phyloP scores from a whole-genome alignment of 2,329 filamentous ascomycete genomes.

The Cadophora gregata region DNA sequence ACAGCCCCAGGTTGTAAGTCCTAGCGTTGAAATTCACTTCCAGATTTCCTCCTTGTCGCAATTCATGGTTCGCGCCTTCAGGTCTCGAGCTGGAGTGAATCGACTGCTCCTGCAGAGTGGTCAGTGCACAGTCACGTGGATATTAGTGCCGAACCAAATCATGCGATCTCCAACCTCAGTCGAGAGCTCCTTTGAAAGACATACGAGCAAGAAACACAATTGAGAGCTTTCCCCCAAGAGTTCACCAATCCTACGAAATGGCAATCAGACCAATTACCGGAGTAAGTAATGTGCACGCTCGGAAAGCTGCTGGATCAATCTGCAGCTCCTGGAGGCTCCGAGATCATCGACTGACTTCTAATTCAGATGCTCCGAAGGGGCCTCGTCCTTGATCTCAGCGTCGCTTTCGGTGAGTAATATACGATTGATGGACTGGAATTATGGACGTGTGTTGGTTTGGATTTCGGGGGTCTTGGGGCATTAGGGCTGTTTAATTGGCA shows the following conservation, averaged over 20 bases:
- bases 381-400: conserved; percentile 62
- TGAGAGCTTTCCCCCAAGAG: conserved; percentile 37
- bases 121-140: conserved; percentile 24
- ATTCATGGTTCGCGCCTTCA: background rate
- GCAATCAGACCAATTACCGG: conserved; percentile 47
- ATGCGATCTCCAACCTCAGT: conserved; percentile 36
- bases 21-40: background rate
- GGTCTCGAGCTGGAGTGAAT: conserved; percentile 13
- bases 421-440: background rate
- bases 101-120: background rate
- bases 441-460: background rate
- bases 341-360: conserved; percentile 40
- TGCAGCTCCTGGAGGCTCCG: conserved; percentile 18
- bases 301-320: background rate
- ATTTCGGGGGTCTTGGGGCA: background rate
- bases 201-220: conserved; percentile 38
- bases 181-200: conserved; percentile 18
- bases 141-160: conserved; percentile 20
- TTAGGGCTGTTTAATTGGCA: background rate
- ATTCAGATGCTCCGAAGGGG: conserved; percentile 62
- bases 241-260: conserved; percentile 41
- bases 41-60: background rate
- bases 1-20: background rate
- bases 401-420: conserved; percentile 57
- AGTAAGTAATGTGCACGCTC: conserved; percentile 37